A percentile compares a stretch with the other conserved stretches of the same genome.
These are phyloP conservation scores for Brettanomyces sp. DNA, from an alignment of 805 yeast species.

Conservation along the genomic window DNA sequence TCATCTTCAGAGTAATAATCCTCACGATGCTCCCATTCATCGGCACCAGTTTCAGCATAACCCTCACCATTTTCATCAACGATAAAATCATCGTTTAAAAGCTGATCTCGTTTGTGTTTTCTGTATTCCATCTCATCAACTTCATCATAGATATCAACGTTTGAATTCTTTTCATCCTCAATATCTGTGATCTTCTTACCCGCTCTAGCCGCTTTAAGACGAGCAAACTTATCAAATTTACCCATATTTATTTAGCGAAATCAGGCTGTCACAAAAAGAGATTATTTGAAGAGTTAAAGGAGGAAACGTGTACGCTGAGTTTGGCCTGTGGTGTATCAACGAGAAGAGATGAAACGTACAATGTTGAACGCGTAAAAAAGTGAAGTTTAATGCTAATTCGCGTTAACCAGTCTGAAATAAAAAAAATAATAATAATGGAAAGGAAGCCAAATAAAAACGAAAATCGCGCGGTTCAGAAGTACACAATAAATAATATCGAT, in stretches of 20 bases:
- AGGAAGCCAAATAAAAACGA: no score
- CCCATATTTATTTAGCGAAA: constrained; percentile 9
- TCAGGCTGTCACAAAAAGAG: no score
- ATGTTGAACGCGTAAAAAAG: neutral
- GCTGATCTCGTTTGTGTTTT: constrained; percentile 65
- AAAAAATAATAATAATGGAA: no score
- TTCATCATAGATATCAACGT: constrained; percentile 69
- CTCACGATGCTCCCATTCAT: constrained; percentile 69
- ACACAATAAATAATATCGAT: no score
- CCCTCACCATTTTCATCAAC: constrained; percentile 93
- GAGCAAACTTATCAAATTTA: constrained; percentile 39
- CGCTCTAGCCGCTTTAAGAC: constrained; percentile 54
- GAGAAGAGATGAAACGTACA: no score
- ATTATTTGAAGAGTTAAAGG: no score
- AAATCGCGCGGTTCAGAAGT: no score
- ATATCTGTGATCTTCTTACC: constrained; percentile 39
- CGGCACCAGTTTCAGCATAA: constrained; percentile 86
- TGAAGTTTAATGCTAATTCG: no score
- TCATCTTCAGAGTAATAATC: constrained; percentile 51
- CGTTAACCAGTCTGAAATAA: no score
- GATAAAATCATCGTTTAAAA: constrained; percentile 85
- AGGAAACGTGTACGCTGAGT: no score
- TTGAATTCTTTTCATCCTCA: constrained; percentile 36
- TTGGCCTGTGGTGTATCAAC: no score
- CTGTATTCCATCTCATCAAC: constrained; percentile 76